Evolutionary conservation across 805 yeast genomes (phyloP).

Genomic region (Candida gorgasii): DNA sequence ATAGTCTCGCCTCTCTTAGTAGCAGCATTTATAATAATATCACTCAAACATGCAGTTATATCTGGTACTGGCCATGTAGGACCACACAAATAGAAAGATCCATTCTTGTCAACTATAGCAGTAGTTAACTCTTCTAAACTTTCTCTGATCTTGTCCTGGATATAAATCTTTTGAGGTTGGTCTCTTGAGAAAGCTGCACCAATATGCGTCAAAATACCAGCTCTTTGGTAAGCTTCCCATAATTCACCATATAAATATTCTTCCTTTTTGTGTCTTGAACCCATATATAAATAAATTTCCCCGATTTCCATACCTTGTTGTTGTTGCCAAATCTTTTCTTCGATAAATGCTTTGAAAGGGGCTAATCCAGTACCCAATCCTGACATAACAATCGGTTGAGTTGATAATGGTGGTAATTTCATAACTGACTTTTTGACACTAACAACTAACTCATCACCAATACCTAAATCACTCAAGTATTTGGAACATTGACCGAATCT

Average conservation of each 20-base stretch:
- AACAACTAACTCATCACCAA: constrained; percentile 87
- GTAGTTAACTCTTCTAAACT: constrained; percentile 69
- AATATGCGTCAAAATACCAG: constrained; percentile 87
- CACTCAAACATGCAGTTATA: constrained; percentile 85
- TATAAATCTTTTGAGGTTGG: constrained; percentile 91
- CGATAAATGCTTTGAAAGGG: constrained; percentile 96
- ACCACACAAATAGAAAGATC: constrained; percentile 95
- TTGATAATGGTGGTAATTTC: constrained; percentile 87
- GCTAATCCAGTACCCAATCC: constrained; percentile 98
- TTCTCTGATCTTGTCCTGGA: constrained; percentile 90
- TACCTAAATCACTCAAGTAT: constrained; percentile 72
- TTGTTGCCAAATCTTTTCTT: constrained; percentile 91
- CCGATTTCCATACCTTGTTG: constrained; percentile 89
- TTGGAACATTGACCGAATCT: constrained; percentile 95
- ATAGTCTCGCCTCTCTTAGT: constrained; percentile 56
- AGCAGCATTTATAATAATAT: constrained; percentile 74
- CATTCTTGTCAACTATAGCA: constrained; percentile 75
- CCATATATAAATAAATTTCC: constrained; percentile 81
- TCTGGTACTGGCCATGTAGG: constrained; percentile 99
- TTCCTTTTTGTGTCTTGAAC: constrained; percentile 93
- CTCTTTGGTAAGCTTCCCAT: constrained; percentile 95
- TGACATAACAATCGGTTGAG: constrained; percentile 92
- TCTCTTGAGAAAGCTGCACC: constrained; percentile 99
- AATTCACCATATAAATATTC: constrained; percentile 95
- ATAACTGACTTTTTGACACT: constrained; percentile 95